Percentiles rank a stretch among this genome's conserved stretches.
Conservation (phyloP, 2,329 filamentous ascomycete species). For the Phialophora expanda region DNA sequence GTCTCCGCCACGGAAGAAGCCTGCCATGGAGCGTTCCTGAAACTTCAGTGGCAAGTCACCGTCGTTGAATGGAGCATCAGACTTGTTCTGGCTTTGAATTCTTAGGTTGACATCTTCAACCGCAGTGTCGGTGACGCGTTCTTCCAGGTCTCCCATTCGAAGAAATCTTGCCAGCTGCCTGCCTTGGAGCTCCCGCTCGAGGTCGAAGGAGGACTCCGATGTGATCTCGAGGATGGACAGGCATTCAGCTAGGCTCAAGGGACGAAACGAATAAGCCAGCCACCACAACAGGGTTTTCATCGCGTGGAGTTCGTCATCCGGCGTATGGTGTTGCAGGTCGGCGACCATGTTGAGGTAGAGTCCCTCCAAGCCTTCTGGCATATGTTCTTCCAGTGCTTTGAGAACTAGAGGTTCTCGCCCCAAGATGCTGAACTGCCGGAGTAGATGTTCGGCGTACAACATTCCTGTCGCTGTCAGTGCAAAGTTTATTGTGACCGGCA, state of each 20-base stretch:
- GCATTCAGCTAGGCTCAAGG: conserved; percentile 14
- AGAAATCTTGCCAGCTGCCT: conserved; percentile 17
- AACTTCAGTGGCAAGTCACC: conserved; percentile 13
- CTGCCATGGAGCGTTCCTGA: conserved; percentile 17
- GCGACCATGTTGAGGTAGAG: conserved; percentile 13
- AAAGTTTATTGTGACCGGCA: not conserved
- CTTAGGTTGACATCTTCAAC: not conserved
- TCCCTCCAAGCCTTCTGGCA: conserved; percentile 8
- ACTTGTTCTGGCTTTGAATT: not conserved
- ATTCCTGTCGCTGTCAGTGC: conserved; percentile 12
- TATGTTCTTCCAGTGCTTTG: conserved; percentile 8
- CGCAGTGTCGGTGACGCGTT: conserved; percentile 4
- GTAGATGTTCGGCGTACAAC: conserved; percentile 17
- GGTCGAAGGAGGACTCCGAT: conserved; percentile 10
- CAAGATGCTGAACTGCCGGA: conserved; percentile 17
- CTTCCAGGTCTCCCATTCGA: conserved; percentile 12
- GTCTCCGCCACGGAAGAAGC: conserved; percentile 5
- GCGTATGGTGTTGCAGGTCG: conserved; percentile 13
- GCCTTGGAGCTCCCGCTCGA: conserved; percentile 18
- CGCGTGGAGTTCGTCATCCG: conserved; percentile 7
- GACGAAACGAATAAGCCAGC: conserved; percentile 13
- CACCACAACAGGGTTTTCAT: conserved; percentile 16
- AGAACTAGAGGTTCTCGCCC: conserved; percentile 16
- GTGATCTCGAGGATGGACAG: conserved; percentile 11
- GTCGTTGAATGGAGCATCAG: conserved; percentile 7